Evolutionary conservation across 345 rosid species (phyloP).

Genomic region (Draba incana): DNA sequence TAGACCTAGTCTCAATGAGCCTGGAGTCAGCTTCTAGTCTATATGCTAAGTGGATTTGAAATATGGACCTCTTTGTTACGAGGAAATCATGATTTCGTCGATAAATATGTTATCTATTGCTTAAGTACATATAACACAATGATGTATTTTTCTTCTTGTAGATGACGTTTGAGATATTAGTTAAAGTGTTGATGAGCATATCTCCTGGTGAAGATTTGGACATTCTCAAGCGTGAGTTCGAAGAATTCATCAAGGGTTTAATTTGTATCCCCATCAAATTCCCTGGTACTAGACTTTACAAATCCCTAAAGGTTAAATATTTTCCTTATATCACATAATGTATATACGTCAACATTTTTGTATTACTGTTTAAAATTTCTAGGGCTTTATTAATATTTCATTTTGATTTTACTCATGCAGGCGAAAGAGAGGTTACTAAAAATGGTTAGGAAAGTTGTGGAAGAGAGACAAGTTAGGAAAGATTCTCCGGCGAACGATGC

Average conservation of each 20-base stretch:
- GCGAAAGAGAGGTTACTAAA: constrained; percentile 71
- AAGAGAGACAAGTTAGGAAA: constrained; percentile 51
- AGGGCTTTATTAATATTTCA: constrained; percentile 3
- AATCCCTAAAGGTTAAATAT: constrained; percentile 74
- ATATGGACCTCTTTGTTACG: no score
- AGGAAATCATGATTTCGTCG: not conserved
- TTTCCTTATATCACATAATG: not conserved
- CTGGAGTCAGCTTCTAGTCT: no score
- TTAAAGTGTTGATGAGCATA: constrained; percentile 68
- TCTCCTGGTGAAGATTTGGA: constrained; percentile 74
- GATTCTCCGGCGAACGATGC: constrained; percentile 52
- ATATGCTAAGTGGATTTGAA: no score
- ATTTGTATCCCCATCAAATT: constrained; percentile 88
- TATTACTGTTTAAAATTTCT: not conserved
- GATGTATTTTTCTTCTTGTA: constrained; percentile 27
- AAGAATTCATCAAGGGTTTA: constrained; percentile 86
- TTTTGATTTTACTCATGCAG: constrained; percentile 46
- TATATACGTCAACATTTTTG: no score
- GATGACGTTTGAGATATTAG: constrained; percentile 79
- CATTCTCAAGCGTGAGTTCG: constrained; percentile 66
- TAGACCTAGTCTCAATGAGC: no score
- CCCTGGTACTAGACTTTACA: constrained; percentile 84
- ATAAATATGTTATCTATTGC: not conserved
- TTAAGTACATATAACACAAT: not conserved
- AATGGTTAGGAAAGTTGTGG: constrained; percentile 67